Evolutionary conservation across 2,329 filamentous ascomycete species (phyloP).

Genomic region (Penicillium sp.): DNA sequence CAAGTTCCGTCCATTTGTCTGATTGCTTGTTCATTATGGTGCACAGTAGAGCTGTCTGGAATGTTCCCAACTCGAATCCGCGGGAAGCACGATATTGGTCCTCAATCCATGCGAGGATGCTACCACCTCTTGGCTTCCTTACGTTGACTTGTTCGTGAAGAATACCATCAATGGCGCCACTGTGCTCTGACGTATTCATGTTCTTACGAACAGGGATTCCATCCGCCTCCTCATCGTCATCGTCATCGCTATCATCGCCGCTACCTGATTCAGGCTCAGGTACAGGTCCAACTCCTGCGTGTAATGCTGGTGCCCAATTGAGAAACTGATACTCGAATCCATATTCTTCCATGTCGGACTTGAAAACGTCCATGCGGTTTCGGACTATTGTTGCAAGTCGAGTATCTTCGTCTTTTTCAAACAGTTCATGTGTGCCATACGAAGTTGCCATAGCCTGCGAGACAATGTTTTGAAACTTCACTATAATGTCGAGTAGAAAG

Average conservation of each 20-base stretch:
- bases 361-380: background rate
- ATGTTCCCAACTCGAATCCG: conserved; percentile 49
- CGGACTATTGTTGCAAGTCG: background rate
- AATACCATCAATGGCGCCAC: background rate
- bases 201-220: conserved; percentile 21
- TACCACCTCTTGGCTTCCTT: background rate
- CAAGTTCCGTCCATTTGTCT: conserved; percentile 45
- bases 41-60: conserved; percentile 26
- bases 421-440: background rate
- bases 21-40: conserved; percentile 48
- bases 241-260: background rate
- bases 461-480: background rate
- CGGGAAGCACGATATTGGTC: conserved; percentile 39
- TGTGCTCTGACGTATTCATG: conserved; percentile 22
- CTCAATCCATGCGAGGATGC: conserved; percentile 35
- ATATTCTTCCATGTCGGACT: background rate
- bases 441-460: background rate
- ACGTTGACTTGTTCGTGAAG: background rate
- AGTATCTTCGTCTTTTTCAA: background rate
- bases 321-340: background rate
- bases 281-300: too few species aligned
- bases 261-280: too few species aligned
- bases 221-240: background rate
- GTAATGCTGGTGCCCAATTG: too few species aligned
- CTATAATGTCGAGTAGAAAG: background rate